A percentile compares a stretch with the other conserved stretches of the same genome.
Evolutionary conservation across 2,329 filamentous ascomycete species (phyloP).

Genomic region (Magnaporthiopsis poae): DNA sequence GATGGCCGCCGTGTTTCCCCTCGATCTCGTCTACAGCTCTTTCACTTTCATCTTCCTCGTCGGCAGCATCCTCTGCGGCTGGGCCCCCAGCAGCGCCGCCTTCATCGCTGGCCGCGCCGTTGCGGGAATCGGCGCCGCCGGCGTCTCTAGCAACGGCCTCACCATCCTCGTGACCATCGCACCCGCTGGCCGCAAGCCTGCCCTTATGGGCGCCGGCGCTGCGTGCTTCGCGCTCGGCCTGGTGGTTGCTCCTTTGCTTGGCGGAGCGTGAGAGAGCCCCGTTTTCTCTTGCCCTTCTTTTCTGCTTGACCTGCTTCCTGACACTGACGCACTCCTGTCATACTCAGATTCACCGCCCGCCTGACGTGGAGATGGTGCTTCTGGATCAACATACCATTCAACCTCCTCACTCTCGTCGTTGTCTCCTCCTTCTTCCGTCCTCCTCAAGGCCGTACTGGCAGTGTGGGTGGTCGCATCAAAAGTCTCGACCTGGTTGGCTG

Average conservation of each 20-base stretch:
- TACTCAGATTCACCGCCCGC: constrained; percentile 26
- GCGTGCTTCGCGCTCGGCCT: too few species aligned
- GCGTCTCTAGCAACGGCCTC: constrained; percentile 39
- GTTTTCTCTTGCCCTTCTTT: constrained; percentile 9
- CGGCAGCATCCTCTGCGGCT: constrained; percentile 44
- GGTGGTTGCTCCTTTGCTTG: too few species aligned
- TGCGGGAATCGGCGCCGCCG: constrained; percentile 42
- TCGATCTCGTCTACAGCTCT: too few species aligned
- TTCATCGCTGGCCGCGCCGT: constrained; percentile 47
- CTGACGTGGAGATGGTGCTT: constrained; percentile 35
- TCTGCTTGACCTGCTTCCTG: constrained; percentile 15
- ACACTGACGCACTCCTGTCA: constrained; percentile 7
- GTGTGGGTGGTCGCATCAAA: too few species aligned
- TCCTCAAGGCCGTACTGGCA: too few species aligned
- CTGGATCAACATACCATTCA: constrained; percentile 35
- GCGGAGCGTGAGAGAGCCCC: too few species aligned
- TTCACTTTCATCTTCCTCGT: constrained; percentile 38
- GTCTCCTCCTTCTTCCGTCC: neutral
- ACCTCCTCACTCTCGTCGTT: constrained; percentile 12
- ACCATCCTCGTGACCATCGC: constrained; percentile 30
- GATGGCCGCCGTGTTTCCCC: too few species aligned
- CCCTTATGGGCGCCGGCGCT: too few species aligned
- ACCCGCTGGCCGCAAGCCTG: too few species aligned
- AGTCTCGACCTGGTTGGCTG: too few species aligned
- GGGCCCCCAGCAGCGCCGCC: constrained; percentile 36